A percentile compares a stretch with the other conserved stretches of the same genome.
Evolutionary conservation across 2,329 filamentous ascomycete genomes (phyloP).

Genomic region (Apiospora saccharicola): DNA sequence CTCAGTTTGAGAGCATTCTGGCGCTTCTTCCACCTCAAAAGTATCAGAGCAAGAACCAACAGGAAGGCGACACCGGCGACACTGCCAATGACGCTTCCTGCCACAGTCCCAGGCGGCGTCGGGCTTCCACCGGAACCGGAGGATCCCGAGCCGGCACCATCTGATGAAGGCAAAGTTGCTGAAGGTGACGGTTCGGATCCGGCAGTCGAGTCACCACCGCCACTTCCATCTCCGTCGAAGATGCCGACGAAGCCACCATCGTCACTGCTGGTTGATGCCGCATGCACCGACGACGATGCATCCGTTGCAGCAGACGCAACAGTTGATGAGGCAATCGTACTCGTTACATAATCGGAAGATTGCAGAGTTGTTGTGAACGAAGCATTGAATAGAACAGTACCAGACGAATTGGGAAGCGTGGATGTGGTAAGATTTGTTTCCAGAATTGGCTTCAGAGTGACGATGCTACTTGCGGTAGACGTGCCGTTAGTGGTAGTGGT

Average conservation of each 20-base stretch:
- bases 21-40: slow-evolving; percentile 64
- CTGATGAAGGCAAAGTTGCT: slow-evolving; percentile 33
- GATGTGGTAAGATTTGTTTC: slow-evolving; percentile 28
- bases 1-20: slow-evolving; percentile 51
- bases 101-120: slow-evolving; percentile 48
- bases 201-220: slow-evolving; percentile 34
- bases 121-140: slow-evolving; percentile 33
- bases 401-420: slow-evolving; percentile 29
- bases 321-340: slow-evolving; percentile 25
- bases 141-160: slow-evolving; percentile 32
- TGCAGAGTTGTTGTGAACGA: slow-evolving; percentile 29
- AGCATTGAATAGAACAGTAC: slow-evolving; percentile 28
- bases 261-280: slow-evolving; percentile 29
- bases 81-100: slow-evolving; percentile 64
- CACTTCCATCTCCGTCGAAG: slow-evolving; percentile 32
- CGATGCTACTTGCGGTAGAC: slow-evolving; percentile 25
- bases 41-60: slow-evolving; percentile 58
- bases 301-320: neutral
- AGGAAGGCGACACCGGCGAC: slow-evolving; percentile 66
- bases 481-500: slow-evolving; percentile 5
- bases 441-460: slow-evolving; percentile 25
- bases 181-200: slow-evolving; percentile 37
- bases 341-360: slow-evolving; percentile 26
- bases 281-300: neutral
- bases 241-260: slow-evolving; percentile 29